Conservation (phyloP, 2,329 filamentous ascomycete genomes). For the Cladophialophora bantiana region DNA sequence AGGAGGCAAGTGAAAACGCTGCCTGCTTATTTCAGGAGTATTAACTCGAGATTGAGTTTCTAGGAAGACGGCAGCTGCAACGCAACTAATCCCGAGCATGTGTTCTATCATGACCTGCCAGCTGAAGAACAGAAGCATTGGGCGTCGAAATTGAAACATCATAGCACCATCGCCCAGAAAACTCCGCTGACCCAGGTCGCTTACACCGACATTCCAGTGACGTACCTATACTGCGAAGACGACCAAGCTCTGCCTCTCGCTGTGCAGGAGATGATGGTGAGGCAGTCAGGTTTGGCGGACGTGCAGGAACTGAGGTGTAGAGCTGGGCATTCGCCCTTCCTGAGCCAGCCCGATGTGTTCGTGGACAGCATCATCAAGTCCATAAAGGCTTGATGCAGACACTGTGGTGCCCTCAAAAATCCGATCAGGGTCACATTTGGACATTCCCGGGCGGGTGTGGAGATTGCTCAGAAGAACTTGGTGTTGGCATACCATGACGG, state of each 20-base stretch:
- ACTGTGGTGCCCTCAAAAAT: background rate
- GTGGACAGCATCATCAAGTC: slow-evolving; percentile 23
- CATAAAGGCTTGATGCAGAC: slow-evolving; percentile 2
- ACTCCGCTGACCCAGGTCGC: slow-evolving; percentile 22
- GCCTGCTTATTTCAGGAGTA: background rate
- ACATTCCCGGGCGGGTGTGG: background rate
- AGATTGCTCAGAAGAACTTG: slow-evolving; percentile 6
- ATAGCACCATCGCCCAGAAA: slow-evolving; percentile 17
- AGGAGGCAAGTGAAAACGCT: slow-evolving; percentile 16
- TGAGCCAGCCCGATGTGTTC: slow-evolving; percentile 35
- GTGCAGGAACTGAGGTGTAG: slow-evolving; percentile 25
- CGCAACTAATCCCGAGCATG: slow-evolving; percentile 26
- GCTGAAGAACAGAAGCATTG: slow-evolving; percentile 35
- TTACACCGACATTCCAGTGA: slow-evolving; percentile 34
- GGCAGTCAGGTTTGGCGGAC: slow-evolving; percentile 14
- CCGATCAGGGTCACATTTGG: background rate
- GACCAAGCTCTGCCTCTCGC: slow-evolving; percentile 49
- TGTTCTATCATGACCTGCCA: slow-evolving; percentile 49
- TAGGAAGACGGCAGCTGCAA: slow-evolving; percentile 29
- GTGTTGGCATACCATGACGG: slow-evolving; percentile 3
- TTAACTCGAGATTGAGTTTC: background rate
- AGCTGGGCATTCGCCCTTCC: slow-evolving; percentile 34
- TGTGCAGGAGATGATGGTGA: slow-evolving; percentile 49
- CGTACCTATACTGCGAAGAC: slow-evolving; percentile 50
- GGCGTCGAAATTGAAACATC: slow-evolving; percentile 23